Conservation (phyloP, 345 rosid species). For the Linum trigynum region DNA sequence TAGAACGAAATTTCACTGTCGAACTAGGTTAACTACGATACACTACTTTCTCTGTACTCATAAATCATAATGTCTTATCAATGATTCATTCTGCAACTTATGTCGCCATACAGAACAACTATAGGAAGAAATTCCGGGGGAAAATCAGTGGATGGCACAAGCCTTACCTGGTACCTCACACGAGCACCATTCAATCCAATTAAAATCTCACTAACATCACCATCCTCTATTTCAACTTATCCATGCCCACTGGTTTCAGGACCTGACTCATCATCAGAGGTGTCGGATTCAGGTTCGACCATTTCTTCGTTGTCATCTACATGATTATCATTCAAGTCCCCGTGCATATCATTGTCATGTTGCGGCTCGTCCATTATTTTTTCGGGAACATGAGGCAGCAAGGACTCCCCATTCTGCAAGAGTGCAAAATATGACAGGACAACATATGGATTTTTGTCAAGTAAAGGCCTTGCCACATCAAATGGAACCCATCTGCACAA, state of each 20-base stretch:
- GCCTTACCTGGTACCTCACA: slow-evolving; percentile 57
- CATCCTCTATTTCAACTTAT: slow-evolving; percentile 22
- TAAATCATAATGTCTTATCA: no score
- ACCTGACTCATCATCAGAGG: slow-evolving; percentile 37
- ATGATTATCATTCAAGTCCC: slow-evolving; percentile 27
- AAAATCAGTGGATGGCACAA: neutral
- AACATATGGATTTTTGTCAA: slow-evolving; percentile 58
- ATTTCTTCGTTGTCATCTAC: slow-evolving; percentile 39
- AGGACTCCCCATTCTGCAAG: no score
- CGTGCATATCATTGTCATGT: slow-evolving; percentile 32
- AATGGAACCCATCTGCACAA: slow-evolving; percentile 79
- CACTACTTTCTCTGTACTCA: no score
- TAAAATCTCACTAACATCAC: slow-evolving; percentile 37
- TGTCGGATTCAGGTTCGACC: slow-evolving; percentile 38
- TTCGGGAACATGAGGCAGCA: slow-evolving; percentile 28
- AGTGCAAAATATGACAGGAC: no score
- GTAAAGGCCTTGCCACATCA: slow-evolving; percentile 53
- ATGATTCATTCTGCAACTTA: no score
- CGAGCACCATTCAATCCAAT: slow-evolving; percentile 39
- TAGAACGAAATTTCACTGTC: no score
- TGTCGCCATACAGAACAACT: no score
- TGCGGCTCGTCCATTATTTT: slow-evolving; percentile 19
- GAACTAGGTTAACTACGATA: no score
- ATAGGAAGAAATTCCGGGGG: neutral
- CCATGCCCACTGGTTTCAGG: slow-evolving; percentile 19